phyloP scores from a whole-genome alignment of 148 eudicot species.

The Fallopia convolvulus region DNA sequence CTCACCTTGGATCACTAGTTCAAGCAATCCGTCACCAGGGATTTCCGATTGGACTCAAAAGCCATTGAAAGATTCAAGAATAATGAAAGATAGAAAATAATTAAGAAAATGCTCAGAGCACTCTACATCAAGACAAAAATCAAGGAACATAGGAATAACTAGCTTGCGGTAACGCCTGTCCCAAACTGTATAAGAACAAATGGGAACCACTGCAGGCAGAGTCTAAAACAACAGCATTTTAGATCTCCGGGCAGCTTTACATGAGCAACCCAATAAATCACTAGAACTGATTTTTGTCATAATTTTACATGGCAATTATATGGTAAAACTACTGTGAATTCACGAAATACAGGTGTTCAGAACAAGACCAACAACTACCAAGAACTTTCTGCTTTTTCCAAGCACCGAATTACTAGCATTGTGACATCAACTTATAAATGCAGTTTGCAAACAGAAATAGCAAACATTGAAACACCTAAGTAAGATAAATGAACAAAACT shows the following conservation, averaged over 20 bases:
- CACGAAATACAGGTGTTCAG: neutral
- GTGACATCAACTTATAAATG: neutral
- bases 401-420: neutral
- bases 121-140: neutral
- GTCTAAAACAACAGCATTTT: neutral
- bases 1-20: neutral
- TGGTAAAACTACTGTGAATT: neutral
- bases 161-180: neutral
- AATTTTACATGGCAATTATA: neutral
- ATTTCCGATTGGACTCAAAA: neutral
- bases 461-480: slow-evolving; percentile 12
- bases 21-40: neutral
- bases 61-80: neutral
- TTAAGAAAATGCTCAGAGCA: neutral
- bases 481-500: slow-evolving; percentile 29
- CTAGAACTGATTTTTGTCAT: neutral
- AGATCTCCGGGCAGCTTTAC: neutral
- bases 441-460: neutral
- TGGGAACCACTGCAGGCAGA: neutral
- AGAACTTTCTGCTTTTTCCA: neutral
- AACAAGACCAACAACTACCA: slow-evolving; percentile 2
- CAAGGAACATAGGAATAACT: neutral
- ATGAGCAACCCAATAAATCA: neutral
- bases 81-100: neutral
- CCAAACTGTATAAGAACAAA: neutral